Base-by-base conservation (phyloP, 2,329 filamentous ascomycete species). In the Sordariomycetes sp. region DNA sequence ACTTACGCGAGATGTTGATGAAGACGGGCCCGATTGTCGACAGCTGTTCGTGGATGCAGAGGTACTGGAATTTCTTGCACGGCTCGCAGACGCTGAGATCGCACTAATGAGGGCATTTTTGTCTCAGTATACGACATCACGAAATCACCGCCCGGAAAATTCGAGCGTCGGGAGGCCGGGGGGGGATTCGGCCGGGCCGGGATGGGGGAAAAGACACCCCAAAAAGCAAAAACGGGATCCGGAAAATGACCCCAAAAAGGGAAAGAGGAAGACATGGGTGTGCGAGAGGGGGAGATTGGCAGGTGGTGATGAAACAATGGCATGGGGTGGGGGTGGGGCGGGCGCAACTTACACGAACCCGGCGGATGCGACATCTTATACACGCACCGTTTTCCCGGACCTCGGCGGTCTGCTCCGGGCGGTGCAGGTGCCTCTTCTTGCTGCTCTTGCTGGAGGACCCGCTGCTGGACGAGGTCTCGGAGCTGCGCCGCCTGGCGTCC, bases 31-130 rank as follows among this genome's bases (percentile, higher is more conserved):
- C 54, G 45, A 59, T 59, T 25, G 36, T 28, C 17, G 51, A 52
- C 39, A 59, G 62, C 53, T 64, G 57, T 52, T 64, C 64, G 34
- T 65, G 56, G 25, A 56, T 54, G 57, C 60, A 59, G 52, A 61
- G 59, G 20, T 62, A 60, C 51, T 55, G 59, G 52, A 64, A 63
- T 36, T 59, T 60, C 48, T 57, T 61, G 61, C 66, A 67, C 55
- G 57, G 57, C 52, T 62, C 63, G 60, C 67, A 69, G 34, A 55
- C 42, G 20, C 55, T 32, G 20, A 52, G 45, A 20, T 56, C 55
- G 55, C 55, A 56, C 55, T 56, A 39, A 51, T 56, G 32, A n/a
- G n/a, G 24, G n/a, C 22, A 12, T 24, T 8, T 8, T 28, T 32
- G 51, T 56, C 54, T 56, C 32, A 56, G 54, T 51, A 50, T 7